Base-by-base conservation (phyloP, 2,329 filamentous ascomycete species). In the Boeremia exigua region DNA sequence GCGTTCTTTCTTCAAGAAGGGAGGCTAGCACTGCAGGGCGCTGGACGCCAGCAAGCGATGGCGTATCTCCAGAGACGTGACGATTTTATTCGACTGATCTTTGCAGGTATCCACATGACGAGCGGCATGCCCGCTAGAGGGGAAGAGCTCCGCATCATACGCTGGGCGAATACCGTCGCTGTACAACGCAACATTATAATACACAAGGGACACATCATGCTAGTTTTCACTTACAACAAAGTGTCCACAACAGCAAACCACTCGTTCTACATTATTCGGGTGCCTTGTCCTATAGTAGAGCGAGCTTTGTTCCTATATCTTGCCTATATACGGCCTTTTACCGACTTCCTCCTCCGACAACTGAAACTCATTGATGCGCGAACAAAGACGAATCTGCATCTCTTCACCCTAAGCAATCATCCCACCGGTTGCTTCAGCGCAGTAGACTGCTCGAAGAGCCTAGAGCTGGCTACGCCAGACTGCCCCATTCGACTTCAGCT, bases 221-320 rank as follows among this genome's bases (percentile, higher is more conserved):
- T 48, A 48, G 15, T 48, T 17, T 48, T 48, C 27, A 19, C 27
- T 5, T 48, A 48, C n/a, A 48, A 48, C 37, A 32, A 51, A 55
- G 43, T 30, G 29, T 37, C 29, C 28, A 9, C 28, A 37, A 54
- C 29, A 10, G 30, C 17, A 25, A 48, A 40, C 29, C 28, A 48
- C 10, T 40, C 29, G 27, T 54, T 54, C 33, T 54, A 28, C 19
- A 28, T 48, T 43, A 44, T 54, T 53, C 36, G 34, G 15, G 49
- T 53, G n/a, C n/a, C n/a, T n/a, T n/a, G n/a, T n/a, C n/a, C n/a
- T n/a, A n/a, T n/a, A n/a, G n/a, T n/a, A n/a, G n/a, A n/a, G n/a
- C n/a, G n/a, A n/a, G n/a, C n/a, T n/a, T n/a, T n/a, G n/a, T n/a
- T n/a, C n/a, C n/a, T n/a, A n/a, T n/a, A n/a, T n/a, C n/a, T n/a